These are phyloP conservation scores for Coniferiporia weirii DNA, from an alignment of 1,284 basidiomycete genomes.

Conservation along the genomic window DNA sequence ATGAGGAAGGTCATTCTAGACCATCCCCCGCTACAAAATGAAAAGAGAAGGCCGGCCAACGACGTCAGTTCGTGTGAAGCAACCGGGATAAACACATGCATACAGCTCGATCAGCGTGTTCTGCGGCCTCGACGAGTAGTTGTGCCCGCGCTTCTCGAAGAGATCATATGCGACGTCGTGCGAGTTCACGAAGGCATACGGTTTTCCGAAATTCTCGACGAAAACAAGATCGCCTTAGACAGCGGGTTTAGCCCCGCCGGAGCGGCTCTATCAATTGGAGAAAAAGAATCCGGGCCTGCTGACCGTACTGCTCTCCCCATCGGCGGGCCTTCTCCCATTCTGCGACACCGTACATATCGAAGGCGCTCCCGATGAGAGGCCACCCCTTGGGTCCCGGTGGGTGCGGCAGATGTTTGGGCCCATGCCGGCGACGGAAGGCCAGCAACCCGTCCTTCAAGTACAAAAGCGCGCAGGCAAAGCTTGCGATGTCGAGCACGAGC, in stretches of 20 bases:
- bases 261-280: background rate
- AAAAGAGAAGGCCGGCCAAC: background rate
- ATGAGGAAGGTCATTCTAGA: conserved; percentile 10
- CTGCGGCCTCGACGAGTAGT: conserved; percentile 16
- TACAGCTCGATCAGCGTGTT: conserved; percentile 4
- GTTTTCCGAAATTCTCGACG: background rate
- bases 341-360: background rate
- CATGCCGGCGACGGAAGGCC: background rate
- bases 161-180: conserved; percentile 22
- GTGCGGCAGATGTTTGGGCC: background rate
- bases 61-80: background rate
- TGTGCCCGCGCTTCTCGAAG: conserved; percentile 21
- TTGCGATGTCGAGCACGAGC: too few relatives aligned
- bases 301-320: background rate
- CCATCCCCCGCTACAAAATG: conserved; percentile 1
- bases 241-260: background rate
- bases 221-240: background rate
- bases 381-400: background rate
- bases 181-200: conserved; percentile 22
- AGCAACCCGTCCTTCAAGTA: background rate
- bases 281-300: background rate
- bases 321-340: background rate
- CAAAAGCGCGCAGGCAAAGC: too few relatives aligned
- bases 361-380: background rate
- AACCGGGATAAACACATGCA: background rate